phyloP scores from a whole-genome alignment of 768 basidiomycete species.

The Russula olivacea region DNA sequence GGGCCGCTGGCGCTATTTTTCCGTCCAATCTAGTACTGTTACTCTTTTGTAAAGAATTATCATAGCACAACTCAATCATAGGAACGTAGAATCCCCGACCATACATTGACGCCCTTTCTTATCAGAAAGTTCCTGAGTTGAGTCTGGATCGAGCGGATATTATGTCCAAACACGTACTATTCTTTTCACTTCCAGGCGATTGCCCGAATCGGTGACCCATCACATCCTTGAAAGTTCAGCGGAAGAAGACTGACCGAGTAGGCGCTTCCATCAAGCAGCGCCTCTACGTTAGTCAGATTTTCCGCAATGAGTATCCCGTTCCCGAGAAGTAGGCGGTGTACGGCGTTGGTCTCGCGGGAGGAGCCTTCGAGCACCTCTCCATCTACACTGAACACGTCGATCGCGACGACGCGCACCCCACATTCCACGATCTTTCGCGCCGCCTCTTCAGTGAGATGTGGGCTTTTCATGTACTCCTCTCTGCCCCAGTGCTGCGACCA shows the following conservation, averaged over 20 bases:
- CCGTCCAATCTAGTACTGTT: background rate
- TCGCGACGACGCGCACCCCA: conserved; percentile 53
- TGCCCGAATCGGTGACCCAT: conserved; percentile 69
- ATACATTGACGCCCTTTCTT: conserved; percentile 4
- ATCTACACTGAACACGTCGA: conserved; percentile 65
- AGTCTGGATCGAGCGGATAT: background rate
- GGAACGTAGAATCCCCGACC: background rate
- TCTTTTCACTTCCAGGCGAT: conserved; percentile 42
- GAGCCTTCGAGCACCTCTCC: conserved; percentile 37
- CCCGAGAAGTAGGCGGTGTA: conserved; percentile 58
- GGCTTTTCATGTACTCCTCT: conserved; percentile 40
- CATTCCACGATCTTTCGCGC: conserved; percentile 44
- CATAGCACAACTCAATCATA: background rate
- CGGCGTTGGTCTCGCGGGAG: conserved; percentile 34
- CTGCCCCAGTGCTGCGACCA: conserved; percentile 39
- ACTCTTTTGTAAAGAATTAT: background rate
- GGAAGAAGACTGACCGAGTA: conserved; percentile 54
- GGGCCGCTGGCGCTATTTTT: background rate
- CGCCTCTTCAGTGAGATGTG: conserved; percentile 51
- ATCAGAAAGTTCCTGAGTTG: conserved; percentile 5
- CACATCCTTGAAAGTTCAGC: conserved; percentile 49
- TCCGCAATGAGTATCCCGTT: conserved; percentile 61
- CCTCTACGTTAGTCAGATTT: conserved; percentile 54
- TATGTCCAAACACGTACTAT: background rate
- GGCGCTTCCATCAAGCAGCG: conserved; percentile 32